Evolutionary conservation across 225 moss, liverwort and hornwort genomes (phyloP), one percentile per base, ranked within the genome.

Genomic region (Pleurozium schreberi): DNA sequence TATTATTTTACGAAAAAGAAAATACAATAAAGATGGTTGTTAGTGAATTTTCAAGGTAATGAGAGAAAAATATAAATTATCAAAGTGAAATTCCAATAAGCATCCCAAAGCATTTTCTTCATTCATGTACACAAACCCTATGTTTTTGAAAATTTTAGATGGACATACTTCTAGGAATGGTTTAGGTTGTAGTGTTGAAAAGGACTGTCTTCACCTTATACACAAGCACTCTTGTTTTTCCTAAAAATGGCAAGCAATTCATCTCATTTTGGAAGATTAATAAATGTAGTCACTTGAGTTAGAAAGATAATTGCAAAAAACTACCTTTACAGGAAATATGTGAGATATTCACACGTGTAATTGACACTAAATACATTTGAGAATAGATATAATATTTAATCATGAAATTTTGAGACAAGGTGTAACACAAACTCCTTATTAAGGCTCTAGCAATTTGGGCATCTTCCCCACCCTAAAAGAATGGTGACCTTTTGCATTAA

Each of bases 71-170:
- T 40, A 47, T 18, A 18, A 75, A 73, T 73, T 1, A 45, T 73
- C 30, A 73, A 45, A 10, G 30, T 73, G 45, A 28, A 10, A 10
- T 73, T 45, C 9, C 5, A 45, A 18, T 73, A 16, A 30, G 2
- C 18, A 30, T 30, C 0, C 6, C 18, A 73, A 30, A 45, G 0
- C 18, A 31, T 47, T 74, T 30, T 74, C 3, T 27, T 43, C 43
- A 16, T 47, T 47, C 7, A 18, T 30, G 4, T 30, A 30, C 6
- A 47, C 17, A 1, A 47, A 30, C 0, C 0, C 0, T 18, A 47
- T 26, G 5, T 43, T 43, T n/a, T 45, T 16, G 28, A 16, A 27
- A 73, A 45, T 74, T 47, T 2, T 74, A 30, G 2, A 43, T 28
- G 6, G 28, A 73, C 2, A 17, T 17, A 73, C 9, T 71, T 43